phyloP scores from a whole-genome alignment of 2,329 filamentous ascomycete species.

The Thermothelomyces thermophilus region DNA sequence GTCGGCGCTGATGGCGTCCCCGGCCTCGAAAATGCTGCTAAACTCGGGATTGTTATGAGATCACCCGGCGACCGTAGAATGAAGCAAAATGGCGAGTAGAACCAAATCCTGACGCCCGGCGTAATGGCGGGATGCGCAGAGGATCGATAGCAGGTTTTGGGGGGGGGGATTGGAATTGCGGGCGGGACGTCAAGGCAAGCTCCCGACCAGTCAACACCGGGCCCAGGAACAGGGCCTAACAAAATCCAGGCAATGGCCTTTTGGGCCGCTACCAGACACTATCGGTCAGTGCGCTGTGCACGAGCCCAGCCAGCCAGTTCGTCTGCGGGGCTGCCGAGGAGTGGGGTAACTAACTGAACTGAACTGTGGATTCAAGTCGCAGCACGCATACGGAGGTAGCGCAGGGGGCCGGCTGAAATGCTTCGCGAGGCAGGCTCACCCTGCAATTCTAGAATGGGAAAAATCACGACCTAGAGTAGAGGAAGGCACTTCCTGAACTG shows the following conservation, averaged over 20 bases:
- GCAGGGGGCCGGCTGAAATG: no score
- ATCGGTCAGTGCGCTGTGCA: slow-evolving; percentile 11
- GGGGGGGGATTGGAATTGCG: slow-evolving; percentile 2
- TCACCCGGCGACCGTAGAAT: slow-evolving; percentile 9
- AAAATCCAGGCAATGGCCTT: slow-evolving; percentile 10
- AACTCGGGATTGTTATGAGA: slow-evolving; percentile 1
- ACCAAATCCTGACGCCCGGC: slow-evolving; percentile 13
- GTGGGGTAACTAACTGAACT: neutral
- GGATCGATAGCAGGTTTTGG: slow-evolving; percentile 10
- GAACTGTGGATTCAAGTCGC: no score
- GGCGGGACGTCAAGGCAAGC: slow-evolving; percentile 15
- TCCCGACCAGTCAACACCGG: slow-evolving; percentile 9
- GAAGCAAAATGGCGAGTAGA: slow-evolving; percentile 6
- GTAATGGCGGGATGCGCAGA: slow-evolving; percentile 7
- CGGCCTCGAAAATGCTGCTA: neutral
- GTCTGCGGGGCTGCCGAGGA: slow-evolving; percentile 3
- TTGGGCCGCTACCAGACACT: slow-evolving; percentile 1
- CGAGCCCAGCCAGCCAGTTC: neutral
- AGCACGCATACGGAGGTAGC: no score
- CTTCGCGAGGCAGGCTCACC: no score
- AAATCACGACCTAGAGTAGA: no score
- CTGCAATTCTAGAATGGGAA: no score
- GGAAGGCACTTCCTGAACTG: no score
- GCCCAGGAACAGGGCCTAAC: slow-evolving; percentile 15
- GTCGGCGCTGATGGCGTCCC: slow-evolving; percentile 3